Evolutionary conservation across 352 stramenopile species (phyloP), one percentile per base, ranked within the genome.

Genomic region (Phytophthora citricola): DNA sequence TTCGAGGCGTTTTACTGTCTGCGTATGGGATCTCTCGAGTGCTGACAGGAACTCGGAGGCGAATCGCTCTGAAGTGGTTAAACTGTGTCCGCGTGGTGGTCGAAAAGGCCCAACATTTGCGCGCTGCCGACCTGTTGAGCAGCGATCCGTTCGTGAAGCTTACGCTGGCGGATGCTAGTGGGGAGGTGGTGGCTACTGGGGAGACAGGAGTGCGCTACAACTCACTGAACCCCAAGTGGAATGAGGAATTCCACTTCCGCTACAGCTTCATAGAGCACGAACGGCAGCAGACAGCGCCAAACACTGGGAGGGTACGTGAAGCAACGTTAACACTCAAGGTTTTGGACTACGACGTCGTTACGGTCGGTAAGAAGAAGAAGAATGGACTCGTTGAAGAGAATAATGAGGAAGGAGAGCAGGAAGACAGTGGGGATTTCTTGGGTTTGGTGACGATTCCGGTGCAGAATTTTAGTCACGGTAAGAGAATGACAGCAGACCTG

Each of bases 191-290:
- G 9, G 70, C 62, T 5, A 79, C 75, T 9, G 80, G 78, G 4
- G 59, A 79, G 34, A 92, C 83, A 5, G 80, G 72, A 26, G 81
- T 91, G 20, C 70, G 75, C 3, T 63, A 70, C 26, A 82, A 82
- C 29, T 85, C 81, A 2, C 66, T 76, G 9, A 85, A 87, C 10
- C 85, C 85, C 1, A 79, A 75, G 32, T 93, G 85, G 85, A 84
- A 91, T 60, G 85, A 93, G 44, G 81, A 90, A 61, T 93, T 93
- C 46, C 55, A 64, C 26, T 73, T 93, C 11, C 70, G 69, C 8
- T 91, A 87, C 41, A 69, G 60, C n/a, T 86, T 73, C 24, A 43
- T 36, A n/a, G 63, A 58, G 10, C 65, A 87, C n/a, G 45, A 71
- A 17, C 31, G 31, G 9, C 31, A 14, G 11, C 31, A 36, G 31